phyloP scores from a whole-genome alignment of 768 basidiomycete species.

The Sporobolomyces phaffii region DNA sequence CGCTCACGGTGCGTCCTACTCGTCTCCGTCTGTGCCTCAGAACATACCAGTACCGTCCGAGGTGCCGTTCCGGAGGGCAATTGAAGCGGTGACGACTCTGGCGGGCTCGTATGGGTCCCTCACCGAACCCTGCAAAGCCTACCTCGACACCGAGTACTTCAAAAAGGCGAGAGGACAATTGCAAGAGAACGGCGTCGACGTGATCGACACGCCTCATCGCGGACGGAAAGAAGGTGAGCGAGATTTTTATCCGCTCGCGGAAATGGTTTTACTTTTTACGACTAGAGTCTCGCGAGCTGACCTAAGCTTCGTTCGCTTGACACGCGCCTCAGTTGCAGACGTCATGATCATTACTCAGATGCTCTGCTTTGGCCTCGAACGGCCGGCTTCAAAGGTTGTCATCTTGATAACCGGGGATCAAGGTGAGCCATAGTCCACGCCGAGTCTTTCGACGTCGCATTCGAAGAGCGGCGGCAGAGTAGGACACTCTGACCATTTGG shows the following conservation, averaged over 20 bases:
- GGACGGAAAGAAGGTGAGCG: not conserved
- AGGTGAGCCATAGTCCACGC: too few relatives aligned
- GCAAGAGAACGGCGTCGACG: not conserved
- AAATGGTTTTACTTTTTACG: too few relatives aligned
- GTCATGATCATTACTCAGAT: not conserved
- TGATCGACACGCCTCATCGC: not conserved
- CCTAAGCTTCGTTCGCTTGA: not conserved
- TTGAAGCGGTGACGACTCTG: too few relatives aligned
- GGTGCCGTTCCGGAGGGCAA: not conserved
- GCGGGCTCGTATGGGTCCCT: not conserved
- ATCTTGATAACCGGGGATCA: not conserved
- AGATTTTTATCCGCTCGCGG: too few relatives aligned
- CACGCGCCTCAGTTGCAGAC: slow-evolving; percentile 1
- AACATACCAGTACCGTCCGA: not conserved
- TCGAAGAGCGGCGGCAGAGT: too few relatives aligned
- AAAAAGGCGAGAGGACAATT: not conserved
- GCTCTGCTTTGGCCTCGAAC: not conserved
- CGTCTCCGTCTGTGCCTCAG: too few relatives aligned
- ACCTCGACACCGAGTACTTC: not conserved
- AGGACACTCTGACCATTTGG: too few relatives aligned
- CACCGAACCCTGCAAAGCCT: not conserved
- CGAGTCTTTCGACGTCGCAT: too few relatives aligned
- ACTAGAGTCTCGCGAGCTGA: not conserved
- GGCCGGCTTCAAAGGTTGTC: not conserved
- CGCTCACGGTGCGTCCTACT: too few relatives aligned